Evolutionary conservation across 306 rosid genomes (phyloP).

Genomic region (Cucumis cinereus): DNA sequence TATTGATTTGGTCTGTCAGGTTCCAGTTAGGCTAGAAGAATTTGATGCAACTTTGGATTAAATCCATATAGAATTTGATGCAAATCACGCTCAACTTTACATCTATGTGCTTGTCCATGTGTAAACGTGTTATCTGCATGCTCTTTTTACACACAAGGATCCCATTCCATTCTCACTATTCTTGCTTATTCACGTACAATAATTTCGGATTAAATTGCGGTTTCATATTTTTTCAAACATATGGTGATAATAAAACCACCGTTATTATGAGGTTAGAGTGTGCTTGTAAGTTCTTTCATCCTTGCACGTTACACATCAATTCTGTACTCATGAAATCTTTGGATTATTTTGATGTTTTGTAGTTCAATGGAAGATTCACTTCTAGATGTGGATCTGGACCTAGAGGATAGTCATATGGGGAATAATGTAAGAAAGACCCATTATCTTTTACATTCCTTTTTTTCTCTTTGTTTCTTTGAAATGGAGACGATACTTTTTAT

Average conservation of each 20-base stretch:
- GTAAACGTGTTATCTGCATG: not conserved
- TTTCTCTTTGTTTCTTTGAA: too few relatives aligned
- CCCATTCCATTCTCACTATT: not conserved
- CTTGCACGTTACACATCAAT: not conserved
- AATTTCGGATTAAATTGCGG: not conserved
- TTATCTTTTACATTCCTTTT: constrained; percentile 9
- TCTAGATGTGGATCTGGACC: constrained; percentile 41
- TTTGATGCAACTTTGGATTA: not conserved
- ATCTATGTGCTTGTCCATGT: not conserved
- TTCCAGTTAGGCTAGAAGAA: not conserved
- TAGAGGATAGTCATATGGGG: constrained; percentile 48
- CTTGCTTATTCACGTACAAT: not conserved
- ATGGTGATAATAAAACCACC: not conserved
- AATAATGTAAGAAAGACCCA: constrained; percentile 44
- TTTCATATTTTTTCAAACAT: not conserved
- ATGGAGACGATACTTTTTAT: too few relatives aligned
- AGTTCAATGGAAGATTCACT: constrained; percentile 72
- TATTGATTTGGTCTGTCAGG: not conserved
- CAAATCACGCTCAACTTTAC: not conserved
- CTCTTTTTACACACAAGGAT: not conserved
- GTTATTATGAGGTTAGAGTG: not conserved
- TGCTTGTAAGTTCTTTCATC: not conserved
- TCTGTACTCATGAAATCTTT: not conserved
- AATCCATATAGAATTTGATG: not conserved
- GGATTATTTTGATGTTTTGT: constrained; percentile 17